Conservation (phyloP, 805 yeast species). For the Isabelozyma gotoi region DNA sequence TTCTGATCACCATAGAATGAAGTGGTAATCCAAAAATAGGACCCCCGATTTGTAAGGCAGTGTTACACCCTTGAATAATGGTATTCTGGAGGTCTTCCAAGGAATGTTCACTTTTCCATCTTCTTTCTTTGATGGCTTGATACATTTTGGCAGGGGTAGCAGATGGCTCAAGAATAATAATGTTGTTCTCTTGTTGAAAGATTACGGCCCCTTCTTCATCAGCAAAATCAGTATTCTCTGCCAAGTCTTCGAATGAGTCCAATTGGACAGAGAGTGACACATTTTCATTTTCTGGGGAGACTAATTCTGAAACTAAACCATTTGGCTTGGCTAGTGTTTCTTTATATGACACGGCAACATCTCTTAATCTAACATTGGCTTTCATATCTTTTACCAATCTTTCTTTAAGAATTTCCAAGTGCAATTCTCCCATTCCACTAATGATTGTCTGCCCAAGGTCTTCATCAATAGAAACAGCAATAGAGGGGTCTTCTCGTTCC, state of each 20-base stretch:
- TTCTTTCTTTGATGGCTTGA: conserved; percentile 25
- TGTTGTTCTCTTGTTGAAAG: conserved; percentile 49
- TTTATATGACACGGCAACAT: conserved; percentile 85
- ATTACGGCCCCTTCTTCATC: conserved; percentile 41
- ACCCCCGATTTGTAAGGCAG: conserved; percentile 70
- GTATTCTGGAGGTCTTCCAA: conserved; percentile 54
- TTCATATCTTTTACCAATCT: conserved; percentile 77
- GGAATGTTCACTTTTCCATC: conserved; percentile 51
- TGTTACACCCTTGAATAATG: conserved; percentile 56
- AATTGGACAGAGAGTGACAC: conserved; percentile 25
- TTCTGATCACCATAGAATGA: conserved; percentile 57
- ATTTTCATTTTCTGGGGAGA: conserved; percentile 15
- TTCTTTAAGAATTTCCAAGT: conserved; percentile 83
- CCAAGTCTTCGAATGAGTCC: conserved; percentile 39
- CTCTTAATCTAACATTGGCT: conserved; percentile 78
- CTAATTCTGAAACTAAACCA: conserved; percentile 18
- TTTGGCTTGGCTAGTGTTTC: conserved; percentile 42
- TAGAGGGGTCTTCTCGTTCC: conserved; percentile 88
- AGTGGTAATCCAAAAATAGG: conserved; percentile 55
- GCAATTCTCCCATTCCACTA: conserved; percentile 97
- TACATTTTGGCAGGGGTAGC: conserved; percentile 27
- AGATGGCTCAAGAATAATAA: conserved; percentile 33
- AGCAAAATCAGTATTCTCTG: conserved; percentile 27
- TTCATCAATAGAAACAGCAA: conserved; percentile 68
- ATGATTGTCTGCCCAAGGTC: conserved; percentile 87